Evolutionary conservation across 2,329 filamentous ascomycete genomes (phyloP).

Genomic region (Lachnellula cervina): DNA sequence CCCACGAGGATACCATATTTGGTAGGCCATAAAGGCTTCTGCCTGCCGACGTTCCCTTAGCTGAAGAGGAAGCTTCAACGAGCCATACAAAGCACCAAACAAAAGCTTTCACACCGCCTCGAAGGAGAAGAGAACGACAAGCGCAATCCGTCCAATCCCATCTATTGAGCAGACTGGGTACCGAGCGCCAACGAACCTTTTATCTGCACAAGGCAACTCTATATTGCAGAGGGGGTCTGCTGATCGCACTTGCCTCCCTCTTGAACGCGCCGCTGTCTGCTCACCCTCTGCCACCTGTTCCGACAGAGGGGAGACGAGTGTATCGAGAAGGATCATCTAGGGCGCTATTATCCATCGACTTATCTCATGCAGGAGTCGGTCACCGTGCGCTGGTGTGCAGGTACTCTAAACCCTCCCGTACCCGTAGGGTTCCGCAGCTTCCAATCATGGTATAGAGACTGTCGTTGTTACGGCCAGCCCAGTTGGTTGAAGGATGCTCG

Average conservation of each 20-base stretch:
- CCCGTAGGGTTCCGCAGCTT: not conserved
- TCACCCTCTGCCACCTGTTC: not conserved
- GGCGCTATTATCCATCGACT: not conserved
- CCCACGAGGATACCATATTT: not conserved
- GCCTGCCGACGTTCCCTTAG: not conserved
- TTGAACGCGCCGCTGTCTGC: not conserved
- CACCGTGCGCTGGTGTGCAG: not conserved
- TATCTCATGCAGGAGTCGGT: not conserved
- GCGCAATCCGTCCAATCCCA: not conserved
- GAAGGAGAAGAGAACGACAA: not conserved
- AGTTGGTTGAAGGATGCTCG: not conserved
- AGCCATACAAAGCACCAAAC: not conserved
- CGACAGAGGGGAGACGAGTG: not conserved
- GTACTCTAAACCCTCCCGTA: not conserved
- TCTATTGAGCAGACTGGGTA: not conserved
- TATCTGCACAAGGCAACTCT: not conserved
- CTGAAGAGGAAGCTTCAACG: not conserved
- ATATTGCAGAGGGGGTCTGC: conserved; percentile 8
- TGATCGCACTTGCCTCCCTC: not conserved
- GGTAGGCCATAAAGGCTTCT: not conserved
- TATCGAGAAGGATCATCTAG: not conserved
- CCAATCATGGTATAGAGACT: not conserved
- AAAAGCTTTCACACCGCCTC: conserved; percentile 5
- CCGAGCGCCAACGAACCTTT: not conserved
- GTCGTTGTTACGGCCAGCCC: not conserved